Conservation (phyloP, 2,329 filamentous ascomycete genomes). For the Cylindrodendrum hubeiense region DNA sequence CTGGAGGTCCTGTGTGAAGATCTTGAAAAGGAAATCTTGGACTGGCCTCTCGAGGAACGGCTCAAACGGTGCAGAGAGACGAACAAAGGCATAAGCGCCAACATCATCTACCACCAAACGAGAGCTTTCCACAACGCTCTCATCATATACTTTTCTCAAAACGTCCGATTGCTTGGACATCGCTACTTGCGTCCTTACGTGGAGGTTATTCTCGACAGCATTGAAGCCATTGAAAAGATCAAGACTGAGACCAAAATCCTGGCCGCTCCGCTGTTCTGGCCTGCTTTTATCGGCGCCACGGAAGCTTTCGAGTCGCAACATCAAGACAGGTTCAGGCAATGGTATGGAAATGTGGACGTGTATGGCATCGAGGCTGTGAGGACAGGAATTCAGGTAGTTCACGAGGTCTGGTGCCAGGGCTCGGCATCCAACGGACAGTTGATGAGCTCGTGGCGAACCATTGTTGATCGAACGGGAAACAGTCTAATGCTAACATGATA, state of each 20-base stretch:
- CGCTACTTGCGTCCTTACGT: conserved; percentile 35
- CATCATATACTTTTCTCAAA: conserved; percentile 43
- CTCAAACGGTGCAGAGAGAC: conserved; percentile 10
- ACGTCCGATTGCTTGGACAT: conserved; percentile 30
- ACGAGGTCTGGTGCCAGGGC: conserved; percentile 35
- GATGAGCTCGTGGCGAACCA: conserved; percentile 17
- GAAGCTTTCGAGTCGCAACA: conserved; percentile 36
- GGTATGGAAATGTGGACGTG: conserved; percentile 32
- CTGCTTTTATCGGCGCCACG: conserved; percentile 38
- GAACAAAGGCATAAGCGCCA: conserved; percentile 17
- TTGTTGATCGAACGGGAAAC: conserved; percentile 9
- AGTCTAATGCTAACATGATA: conserved; percentile 21
- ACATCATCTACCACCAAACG: conserved; percentile 29
- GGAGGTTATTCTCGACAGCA: conserved; percentile 29
- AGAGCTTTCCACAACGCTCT: conserved; percentile 42
- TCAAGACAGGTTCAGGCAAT: conserved; percentile 34
- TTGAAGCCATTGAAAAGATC: conserved; percentile 39
- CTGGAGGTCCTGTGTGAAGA: conserved; percentile 15
- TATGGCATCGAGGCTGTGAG: conserved; percentile 42
- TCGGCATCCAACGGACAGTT: conserved; percentile 7
- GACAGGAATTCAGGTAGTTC: conserved; percentile 36
- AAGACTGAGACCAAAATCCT: conserved; percentile 33
- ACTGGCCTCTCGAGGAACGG: conserved; percentile 20
- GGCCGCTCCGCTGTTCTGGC: conserved; percentile 41
- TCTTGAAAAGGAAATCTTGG: conserved; percentile 25